These are phyloP conservation scores for Scalesia atractyloides DNA, from an alignment of 129 eudicot genomes.

Conservation along the genomic window DNA sequence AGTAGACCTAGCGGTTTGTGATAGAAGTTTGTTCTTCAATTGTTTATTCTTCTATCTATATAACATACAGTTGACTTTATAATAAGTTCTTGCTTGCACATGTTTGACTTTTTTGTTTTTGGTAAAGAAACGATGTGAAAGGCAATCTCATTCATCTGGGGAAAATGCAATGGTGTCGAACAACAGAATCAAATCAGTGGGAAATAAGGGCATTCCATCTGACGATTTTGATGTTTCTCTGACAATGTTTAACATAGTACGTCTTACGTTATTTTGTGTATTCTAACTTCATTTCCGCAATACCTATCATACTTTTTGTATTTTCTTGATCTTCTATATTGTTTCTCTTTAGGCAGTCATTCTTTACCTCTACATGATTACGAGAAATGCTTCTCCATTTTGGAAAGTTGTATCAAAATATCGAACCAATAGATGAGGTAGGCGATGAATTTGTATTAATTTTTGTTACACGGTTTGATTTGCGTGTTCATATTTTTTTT, in stretches of 20 bases:
- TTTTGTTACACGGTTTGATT: background rate
- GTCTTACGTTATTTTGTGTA: slow-evolving; percentile 33
- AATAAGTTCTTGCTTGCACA: background rate
- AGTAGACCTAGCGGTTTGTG: background rate
- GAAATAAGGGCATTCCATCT: slow-evolving; percentile 38
- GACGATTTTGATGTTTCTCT: slow-evolving; percentile 77
- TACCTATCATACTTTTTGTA: background rate
- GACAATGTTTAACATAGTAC: slow-evolving; percentile 67
- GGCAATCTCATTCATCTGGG: slow-evolving; percentile 69
- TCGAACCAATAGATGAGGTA: slow-evolving; percentile 93
- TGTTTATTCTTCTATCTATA: background rate
- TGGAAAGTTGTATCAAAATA: slow-evolving; percentile 80
- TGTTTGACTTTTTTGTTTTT: slow-evolving; percentile 28
- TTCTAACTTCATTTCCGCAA: background rate
- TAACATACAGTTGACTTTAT: background rate
- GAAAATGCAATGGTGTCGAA: slow-evolving; percentile 45
- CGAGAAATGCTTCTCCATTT: slow-evolving; percentile 61
- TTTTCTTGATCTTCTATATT: slow-evolving; percentile 10
- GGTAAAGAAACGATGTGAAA: slow-evolving; percentile 61
- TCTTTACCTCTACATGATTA: slow-evolving; percentile 75
- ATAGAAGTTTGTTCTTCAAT: slow-evolving; percentile 6
- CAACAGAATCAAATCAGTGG: slow-evolving; percentile 44
- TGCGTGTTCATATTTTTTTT: background rate
- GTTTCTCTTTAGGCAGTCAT: slow-evolving; percentile 65
- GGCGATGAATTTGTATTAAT: background rate